Conservation (phyloP, 495 filamentous ascomycete genomes). For the Penicillium angulare region DNA sequence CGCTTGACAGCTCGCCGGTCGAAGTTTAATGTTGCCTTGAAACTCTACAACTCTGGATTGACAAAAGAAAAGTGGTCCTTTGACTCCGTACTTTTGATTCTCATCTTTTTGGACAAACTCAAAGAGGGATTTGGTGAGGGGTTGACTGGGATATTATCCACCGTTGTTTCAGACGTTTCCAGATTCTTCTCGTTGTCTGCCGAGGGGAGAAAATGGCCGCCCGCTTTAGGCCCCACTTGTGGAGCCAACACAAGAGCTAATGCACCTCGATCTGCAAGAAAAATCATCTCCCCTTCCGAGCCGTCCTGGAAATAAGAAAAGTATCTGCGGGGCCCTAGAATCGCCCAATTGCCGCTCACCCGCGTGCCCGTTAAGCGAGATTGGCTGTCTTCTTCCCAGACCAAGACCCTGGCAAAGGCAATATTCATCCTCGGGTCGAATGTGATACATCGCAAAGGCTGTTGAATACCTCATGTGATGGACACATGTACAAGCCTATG, state of each 20-base stretch:
- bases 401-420: not conserved
- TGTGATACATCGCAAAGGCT: not conserved
- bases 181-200: not conserved
- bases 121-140: not conserved
- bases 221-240: not conserved
- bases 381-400: conserved; percentile 1
- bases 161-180: not conserved
- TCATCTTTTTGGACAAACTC: not conserved
- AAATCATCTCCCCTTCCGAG: conserved; percentile 13
- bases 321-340: not conserved
- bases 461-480: too few species aligned
- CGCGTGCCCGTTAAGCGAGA: conserved; percentile 14
- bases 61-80: not conserved
- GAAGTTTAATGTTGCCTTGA: not conserved
- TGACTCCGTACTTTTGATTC: not conserved
- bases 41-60: not conserved
- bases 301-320: conserved; percentile 5
- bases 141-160: not conserved
- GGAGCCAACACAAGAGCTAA: not conserved
- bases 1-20: not conserved
- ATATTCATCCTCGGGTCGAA: not conserved
- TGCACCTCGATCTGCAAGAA: conserved; percentile 8
- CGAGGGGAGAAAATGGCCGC: not conserved
- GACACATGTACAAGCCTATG: not conserved
- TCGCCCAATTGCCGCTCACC: not conserved